These are phyloP conservation scores for Penicillium crystallinum DNA, from an alignment of 495 filamentous ascomycete genomes.

Conservation along the genomic window DNA sequence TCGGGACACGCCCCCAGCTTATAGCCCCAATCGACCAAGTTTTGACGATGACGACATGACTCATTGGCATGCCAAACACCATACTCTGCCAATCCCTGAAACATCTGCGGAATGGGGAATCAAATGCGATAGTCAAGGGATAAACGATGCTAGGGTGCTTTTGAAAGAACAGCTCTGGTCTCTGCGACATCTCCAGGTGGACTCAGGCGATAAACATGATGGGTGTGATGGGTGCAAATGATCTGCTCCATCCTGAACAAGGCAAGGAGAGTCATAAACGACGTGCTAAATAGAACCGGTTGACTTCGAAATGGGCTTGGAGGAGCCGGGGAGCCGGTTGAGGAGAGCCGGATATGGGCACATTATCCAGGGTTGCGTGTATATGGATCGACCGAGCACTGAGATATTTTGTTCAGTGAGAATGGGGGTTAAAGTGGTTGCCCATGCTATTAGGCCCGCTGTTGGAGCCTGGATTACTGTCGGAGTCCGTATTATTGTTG, in stretches of 20 bases:
- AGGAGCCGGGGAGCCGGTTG: background rate
- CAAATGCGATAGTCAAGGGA: too few species aligned
- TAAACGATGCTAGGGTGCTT: too few species aligned
- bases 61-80: too few species aligned
- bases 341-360: background rate
- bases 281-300: background rate
- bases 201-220: too few species aligned
- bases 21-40: too few species aligned
- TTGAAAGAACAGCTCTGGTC: too few species aligned
- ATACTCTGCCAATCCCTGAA: too few species aligned
- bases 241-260: background rate
- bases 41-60: too few species aligned
- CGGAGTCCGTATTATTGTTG: background rate
- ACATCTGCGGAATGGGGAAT: too few species aligned
- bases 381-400: background rate
- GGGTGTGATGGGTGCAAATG: background rate
- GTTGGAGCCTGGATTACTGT: too few species aligned
- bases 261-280: background rate
- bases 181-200: too few species aligned
- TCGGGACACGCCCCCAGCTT: too few species aligned
- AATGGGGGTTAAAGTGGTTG: background rate
- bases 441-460: background rate
- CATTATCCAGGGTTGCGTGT: background rate
- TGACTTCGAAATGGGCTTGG: background rate
- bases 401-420: background rate